phyloP scores from a whole-genome alignment of 1,139 yeast species.

The Eremothecium coryli region DNA sequence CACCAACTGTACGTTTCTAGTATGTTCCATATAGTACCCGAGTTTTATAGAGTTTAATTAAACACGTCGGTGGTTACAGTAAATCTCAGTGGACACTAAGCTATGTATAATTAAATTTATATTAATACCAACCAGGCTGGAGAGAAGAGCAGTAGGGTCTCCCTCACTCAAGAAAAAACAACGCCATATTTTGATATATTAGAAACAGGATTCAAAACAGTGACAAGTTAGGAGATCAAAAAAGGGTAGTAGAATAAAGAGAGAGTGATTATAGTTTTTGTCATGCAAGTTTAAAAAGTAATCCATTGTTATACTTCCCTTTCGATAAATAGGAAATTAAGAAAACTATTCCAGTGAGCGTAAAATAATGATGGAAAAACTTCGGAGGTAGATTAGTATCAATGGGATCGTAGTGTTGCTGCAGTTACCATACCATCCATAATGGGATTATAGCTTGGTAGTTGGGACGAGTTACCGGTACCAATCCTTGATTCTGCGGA shows the following conservation, averaged over 20 bases:
- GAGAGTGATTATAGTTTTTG: neutral
- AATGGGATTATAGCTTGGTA: neutral
- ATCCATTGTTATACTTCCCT: neutral
- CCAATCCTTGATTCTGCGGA: neutral
- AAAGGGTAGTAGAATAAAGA: neutral
- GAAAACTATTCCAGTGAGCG: neutral
- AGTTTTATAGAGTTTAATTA: neutral
- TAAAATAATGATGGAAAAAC: neutral
- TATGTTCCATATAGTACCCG: too few species aligned
- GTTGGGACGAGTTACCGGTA: neutral
- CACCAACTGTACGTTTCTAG: neutral
- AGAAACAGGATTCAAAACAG: neutral
- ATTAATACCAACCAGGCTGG: neutral
- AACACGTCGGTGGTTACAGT: neutral
- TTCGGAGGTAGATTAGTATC: neutral
- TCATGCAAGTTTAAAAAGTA: neutral
- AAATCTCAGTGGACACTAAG: conserved; percentile 1
- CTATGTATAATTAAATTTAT: conserved; percentile 3
- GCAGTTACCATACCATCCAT: too few species aligned
- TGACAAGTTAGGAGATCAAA: neutral
- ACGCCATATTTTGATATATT: neutral
- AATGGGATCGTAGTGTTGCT: too few species aligned
- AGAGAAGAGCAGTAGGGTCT: neutral
- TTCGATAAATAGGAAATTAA: neutral
- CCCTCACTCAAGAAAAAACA: too few species aligned